These are phyloP conservation scores for Sisymbrium altissimum DNA, from an alignment of 345 rosid species.

Conservation along the genomic window DNA sequence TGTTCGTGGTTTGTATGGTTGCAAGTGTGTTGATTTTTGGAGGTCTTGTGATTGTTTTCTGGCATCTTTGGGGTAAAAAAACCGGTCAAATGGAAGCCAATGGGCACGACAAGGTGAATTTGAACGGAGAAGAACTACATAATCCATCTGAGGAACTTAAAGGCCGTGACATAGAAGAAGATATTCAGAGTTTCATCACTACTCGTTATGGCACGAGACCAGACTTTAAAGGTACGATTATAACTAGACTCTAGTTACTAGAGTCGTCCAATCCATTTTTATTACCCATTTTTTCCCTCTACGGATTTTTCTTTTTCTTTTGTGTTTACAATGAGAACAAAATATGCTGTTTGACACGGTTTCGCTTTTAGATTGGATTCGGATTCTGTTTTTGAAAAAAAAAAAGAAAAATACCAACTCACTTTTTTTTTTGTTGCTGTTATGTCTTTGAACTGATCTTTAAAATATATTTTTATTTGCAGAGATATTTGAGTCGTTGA, in stretches of 20 bases:
- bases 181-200: conserved; percentile 24
- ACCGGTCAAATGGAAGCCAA: conserved; percentile 9
- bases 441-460: neutral
- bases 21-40: conserved; percentile 63
- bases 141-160: conserved; percentile 12
- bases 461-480: conserved; percentile 16
- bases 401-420: no score
- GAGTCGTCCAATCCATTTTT: neutral
- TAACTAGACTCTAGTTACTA: no score
- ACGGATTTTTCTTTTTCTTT: no score
- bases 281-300: no score
- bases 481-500: conserved; percentile 55
- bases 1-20: conserved; percentile 62
- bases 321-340: no score
- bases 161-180: conserved; percentile 3
- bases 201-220: conserved; percentile 78
- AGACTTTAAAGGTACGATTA: conserved; percentile 59
- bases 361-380: no score
- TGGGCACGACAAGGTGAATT: conserved; percentile 6
- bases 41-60: conserved; percentile 59
- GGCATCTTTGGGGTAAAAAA: conserved; percentile 65
- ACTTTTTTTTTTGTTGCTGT: neutral
- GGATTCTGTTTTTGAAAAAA: no score
- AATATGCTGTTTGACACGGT: no score
- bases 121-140: neutral